Base-by-base conservation (phyloP, 192 early-diverging fungal species). In the Linnemannia hyalina region DNA sequence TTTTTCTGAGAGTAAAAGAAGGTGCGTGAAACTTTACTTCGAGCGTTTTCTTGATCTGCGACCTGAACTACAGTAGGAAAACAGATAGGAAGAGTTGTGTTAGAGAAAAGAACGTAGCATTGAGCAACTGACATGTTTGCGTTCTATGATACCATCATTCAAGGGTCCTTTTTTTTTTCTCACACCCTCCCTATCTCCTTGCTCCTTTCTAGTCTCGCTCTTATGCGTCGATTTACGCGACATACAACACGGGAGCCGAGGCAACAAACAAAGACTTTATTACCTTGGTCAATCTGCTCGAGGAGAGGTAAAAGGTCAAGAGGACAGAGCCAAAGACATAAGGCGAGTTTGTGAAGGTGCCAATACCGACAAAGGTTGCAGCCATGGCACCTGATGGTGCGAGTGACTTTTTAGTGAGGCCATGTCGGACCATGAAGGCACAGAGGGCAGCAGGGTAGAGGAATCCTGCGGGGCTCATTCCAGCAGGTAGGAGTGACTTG, bases 251-350 rank as follows among this genome's bases (percentile, higher is more conserved):
- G 20, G 20, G 65, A 44, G 20, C 20, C 13, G 69, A 77, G 18
- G 8, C n/a, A 75, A 40, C 47, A 41, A 75, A 75, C 22, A 63
- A 41, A 36, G 18, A 40, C 8, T 13, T 44, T 32, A 23, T 65
- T 89, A 91, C 92, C 89, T 93, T 93, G 35, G 92, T 93, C 68
- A 93, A 70, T 69, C 74, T 77, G 47, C 91, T 91, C 65, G 94
- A 91, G 2, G 95, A 90, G 5, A 96, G 82, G 79, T 94, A 98
- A 78, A 98, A 98, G 1, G 88, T 88, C 35, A 98, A 74, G 26
- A 97, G 90, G 13, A 94, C 91, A 8, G 91, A 84, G 10, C 94
- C 90, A 81, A 96, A 96, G 44, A 95, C 80, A 29, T 88, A 76
- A 65, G 91, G 91, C 41, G 92, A 89, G 73, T 95, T 93, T 38